These are phyloP conservation scores for Parmelia sp. DNA, from an alignment of 495 filamentous ascomycete species.

Conservation along the genomic window DNA sequence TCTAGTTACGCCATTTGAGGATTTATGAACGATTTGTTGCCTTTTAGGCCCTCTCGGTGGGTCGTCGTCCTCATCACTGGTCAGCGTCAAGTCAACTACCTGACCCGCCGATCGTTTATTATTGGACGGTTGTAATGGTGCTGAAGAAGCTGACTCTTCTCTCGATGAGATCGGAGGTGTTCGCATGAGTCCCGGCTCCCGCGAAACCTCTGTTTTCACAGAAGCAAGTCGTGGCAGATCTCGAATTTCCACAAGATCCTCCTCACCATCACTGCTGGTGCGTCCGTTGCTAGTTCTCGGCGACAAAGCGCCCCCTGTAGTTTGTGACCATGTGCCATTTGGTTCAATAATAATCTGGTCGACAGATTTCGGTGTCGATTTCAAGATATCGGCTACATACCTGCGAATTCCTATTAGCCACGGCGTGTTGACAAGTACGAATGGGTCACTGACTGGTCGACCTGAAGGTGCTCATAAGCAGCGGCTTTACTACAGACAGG, in stretches of 20 bases:
- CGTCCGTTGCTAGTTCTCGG: slow-evolving; percentile 33
- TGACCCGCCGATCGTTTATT: slow-evolving; percentile 58
- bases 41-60: slow-evolving; percentile 54
- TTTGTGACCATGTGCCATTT: slow-evolving; percentile 67
- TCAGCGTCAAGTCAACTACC: slow-evolving; percentile 75
- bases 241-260: slow-evolving; percentile 64
- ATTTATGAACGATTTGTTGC: slow-evolving; percentile 22
- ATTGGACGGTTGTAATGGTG: slow-evolving; percentile 34
- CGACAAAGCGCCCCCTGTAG: slow-evolving; percentile 34
- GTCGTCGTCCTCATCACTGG: slow-evolving; percentile 68
- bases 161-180: slow-evolving; percentile 51
- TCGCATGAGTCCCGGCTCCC: slow-evolving; percentile 34
- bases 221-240: slow-evolving; percentile 41
- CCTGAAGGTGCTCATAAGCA: slow-evolving; percentile 70
- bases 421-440: slow-evolving; percentile 6
- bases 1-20: slow-evolving; percentile 7
- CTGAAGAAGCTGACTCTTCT: slow-evolving; percentile 45
- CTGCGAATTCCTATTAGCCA: slow-evolving; percentile 37
- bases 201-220: slow-evolving; percentile 43
- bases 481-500: slow-evolving; percentile 84
- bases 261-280: slow-evolving; percentile 50
- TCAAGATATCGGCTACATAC: slow-evolving; percentile 84
- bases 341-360: slow-evolving; percentile 91
- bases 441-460: slow-evolving; percentile 68
- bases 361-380: slow-evolving; percentile 56